phyloP scores from a whole-genome alignment of 805 yeast species.

The Ogataea philodendri region DNA sequence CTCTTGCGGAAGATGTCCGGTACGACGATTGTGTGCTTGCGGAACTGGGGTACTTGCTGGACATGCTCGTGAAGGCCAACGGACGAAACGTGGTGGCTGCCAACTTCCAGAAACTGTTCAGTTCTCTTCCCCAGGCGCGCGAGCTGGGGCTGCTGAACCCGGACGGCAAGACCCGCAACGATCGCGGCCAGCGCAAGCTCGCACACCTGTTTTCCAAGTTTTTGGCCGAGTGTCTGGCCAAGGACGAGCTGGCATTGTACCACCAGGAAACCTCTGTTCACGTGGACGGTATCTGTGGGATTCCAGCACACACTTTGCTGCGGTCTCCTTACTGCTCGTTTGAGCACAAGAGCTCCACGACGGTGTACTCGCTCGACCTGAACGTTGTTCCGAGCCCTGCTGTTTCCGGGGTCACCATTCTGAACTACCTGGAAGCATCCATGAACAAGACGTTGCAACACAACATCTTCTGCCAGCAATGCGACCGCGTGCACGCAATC shows the following conservation, averaged over 20 bases:
- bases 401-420: slow-evolving; percentile 36
- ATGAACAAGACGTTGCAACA: slow-evolving; percentile 51
- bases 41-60: slow-evolving; percentile 85
- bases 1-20: slow-evolving; percentile 53
- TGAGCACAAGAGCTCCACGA: slow-evolving; percentile 35
- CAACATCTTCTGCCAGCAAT: slow-evolving; percentile 51
- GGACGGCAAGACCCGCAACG: slow-evolving; percentile 45
- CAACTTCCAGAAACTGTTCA: slow-evolving; percentile 63
- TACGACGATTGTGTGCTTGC: slow-evolving; percentile 54
- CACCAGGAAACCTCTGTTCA: slow-evolving; percentile 16
- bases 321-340: slow-evolving; percentile 41
- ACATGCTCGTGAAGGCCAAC: slow-evolving; percentile 81
- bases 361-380: slow-evolving; percentile 44
- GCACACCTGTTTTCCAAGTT: slow-evolving; percentile 59
- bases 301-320: slow-evolving; percentile 42
- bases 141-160: slow-evolving; percentile 51
- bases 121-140: slow-evolving; percentile 48
- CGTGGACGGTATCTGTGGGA: slow-evolving; percentile 38
- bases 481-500: slow-evolving; percentile 50
- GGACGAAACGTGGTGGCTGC: slow-evolving; percentile 80
- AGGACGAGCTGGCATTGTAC: slow-evolving; percentile 45
- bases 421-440: slow-evolving; percentile 61
- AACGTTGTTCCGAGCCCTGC: slow-evolving; percentile 35
- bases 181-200: slow-evolving; percentile 41
- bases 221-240: slow-evolving; percentile 48